Conservation (phyloP, 164 flowering plant genomes). For the Brasenia schreberi region DNA sequence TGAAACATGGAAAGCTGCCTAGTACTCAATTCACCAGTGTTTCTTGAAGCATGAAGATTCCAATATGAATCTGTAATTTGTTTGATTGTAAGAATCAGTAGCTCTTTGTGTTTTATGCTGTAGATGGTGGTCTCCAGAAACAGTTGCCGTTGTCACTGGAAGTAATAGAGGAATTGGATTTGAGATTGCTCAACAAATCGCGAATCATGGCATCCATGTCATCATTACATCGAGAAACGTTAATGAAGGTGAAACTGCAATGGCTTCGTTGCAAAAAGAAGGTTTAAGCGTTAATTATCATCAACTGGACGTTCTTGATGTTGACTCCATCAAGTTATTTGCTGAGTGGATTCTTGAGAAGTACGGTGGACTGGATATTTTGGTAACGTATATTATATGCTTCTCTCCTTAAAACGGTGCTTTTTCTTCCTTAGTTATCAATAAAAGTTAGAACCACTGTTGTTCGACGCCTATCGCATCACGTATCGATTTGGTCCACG, state of each 20-base stretch:
- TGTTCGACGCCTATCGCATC: too few species aligned
- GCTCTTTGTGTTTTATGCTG: conserved; percentile 2
- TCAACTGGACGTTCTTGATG: conserved; percentile 59
- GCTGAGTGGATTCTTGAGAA: conserved; percentile 42
- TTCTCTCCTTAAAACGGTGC: not conserved
- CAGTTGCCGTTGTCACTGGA: conserved; percentile 87
- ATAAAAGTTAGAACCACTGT: too few species aligned
- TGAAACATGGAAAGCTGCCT: too few species aligned
- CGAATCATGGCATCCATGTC: conserved; percentile 58
- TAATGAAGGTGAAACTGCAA: conserved; percentile 47
- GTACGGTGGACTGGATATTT: conserved; percentile 62
- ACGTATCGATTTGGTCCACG: too few species aligned
- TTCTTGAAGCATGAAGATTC: too few species aligned
- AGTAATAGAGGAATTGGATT: conserved; percentile 91
- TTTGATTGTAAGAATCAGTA: too few species aligned
- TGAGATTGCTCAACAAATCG: conserved; percentile 78
- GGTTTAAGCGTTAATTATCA: conserved; percentile 52
- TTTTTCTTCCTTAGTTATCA: too few species aligned
- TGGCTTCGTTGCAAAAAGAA: conserved; percentile 48
- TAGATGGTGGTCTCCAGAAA: conserved; percentile 87
- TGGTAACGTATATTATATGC: conserved; percentile 27
- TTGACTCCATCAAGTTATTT: conserved; percentile 37
- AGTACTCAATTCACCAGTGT: too few species aligned
- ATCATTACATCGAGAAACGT: conserved; percentile 65
- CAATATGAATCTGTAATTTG: too few species aligned